A percentile compares a stretch with the other conserved stretches of the same genome.
phyloP scores from a whole-genome alignment of 345 rosid genomes.

The Citropsis articulata region DNA sequence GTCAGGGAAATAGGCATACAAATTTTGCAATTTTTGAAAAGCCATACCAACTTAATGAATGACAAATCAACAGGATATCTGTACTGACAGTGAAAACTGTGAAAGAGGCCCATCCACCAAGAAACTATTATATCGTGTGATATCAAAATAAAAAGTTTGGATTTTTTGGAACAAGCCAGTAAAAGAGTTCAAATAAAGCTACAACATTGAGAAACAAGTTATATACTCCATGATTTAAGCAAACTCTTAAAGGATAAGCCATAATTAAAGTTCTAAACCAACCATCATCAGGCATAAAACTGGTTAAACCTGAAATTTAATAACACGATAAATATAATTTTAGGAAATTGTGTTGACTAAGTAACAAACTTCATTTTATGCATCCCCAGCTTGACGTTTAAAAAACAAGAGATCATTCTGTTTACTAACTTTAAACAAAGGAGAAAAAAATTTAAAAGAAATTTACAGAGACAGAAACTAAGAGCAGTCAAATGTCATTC shows the following conservation, averaged over 20 bases:
- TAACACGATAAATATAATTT: background rate
- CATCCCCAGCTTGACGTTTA: background rate
- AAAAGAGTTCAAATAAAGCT: background rate
- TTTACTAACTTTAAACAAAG: background rate
- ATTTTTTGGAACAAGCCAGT: background rate
- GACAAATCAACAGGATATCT: background rate
- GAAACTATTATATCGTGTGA: background rate
- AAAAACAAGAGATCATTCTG: background rate
- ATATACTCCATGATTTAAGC: background rate
- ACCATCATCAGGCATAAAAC: background rate
- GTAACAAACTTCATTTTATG: background rate
- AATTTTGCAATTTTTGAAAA: background rate
- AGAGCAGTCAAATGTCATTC: background rate
- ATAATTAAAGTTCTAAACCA: background rate
- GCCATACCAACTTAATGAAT: background rate
- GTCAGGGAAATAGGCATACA: background rate
- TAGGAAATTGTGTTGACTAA: background rate
- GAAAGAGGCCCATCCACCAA: background rate
- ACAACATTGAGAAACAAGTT: background rate
- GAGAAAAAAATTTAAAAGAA: no score
- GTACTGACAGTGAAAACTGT: background rate
- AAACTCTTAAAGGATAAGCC: background rate
- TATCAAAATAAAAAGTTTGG: background rate
- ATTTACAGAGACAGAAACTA: background rate
- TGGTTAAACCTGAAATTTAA: background rate